Evolutionary conservation across 768 basidiomycete species (phyloP).

Genomic region (Rhizopogon salebrosus): DNA sequence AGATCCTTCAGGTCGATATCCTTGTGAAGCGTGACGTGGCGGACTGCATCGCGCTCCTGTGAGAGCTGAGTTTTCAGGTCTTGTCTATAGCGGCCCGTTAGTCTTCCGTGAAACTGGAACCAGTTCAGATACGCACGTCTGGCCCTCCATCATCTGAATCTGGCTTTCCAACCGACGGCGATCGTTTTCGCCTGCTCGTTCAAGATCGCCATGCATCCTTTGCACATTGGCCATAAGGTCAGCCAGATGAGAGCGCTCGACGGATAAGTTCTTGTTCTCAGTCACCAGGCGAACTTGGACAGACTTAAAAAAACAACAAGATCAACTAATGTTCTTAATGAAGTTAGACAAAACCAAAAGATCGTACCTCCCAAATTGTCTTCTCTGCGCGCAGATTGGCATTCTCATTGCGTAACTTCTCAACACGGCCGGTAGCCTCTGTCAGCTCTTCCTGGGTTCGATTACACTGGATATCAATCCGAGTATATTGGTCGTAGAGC

Average conservation of each 20-base stretch:
- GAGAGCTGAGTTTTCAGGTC: conserved; percentile 65
- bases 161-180: conserved; percentile 76
- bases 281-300: conserved; percentile 77
- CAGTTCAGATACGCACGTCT: conserved; percentile 49
- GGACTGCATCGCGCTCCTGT: conserved; percentile 68
- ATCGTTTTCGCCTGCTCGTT: conserved; percentile 79
- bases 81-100: conserved; percentile 42
- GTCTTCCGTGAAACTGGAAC: not conserved
- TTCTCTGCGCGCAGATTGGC: conserved; percentile 91
- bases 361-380: conserved; percentile 81
- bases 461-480: conserved; percentile 70
- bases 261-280: conserved; percentile 74
- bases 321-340: conserved; percentile 1
- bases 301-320: conserved; percentile 39
- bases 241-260: conserved; percentile 80
- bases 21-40: conserved; percentile 74
- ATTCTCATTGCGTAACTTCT: conserved; percentile 79
- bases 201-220: conserved; percentile 85
- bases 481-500: conserved; percentile 67
- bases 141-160: conserved; percentile 70
- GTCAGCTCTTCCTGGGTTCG: conserved; percentile 65
- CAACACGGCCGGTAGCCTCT: conserved; percentile 52
- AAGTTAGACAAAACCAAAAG: not conserved
- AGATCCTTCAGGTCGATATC: conserved; percentile 78
- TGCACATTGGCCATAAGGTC: conserved; percentile 89